phyloP scores from a whole-genome alignment of 1,284 basidiomycete species.

The Ustilago lituana region DNA sequence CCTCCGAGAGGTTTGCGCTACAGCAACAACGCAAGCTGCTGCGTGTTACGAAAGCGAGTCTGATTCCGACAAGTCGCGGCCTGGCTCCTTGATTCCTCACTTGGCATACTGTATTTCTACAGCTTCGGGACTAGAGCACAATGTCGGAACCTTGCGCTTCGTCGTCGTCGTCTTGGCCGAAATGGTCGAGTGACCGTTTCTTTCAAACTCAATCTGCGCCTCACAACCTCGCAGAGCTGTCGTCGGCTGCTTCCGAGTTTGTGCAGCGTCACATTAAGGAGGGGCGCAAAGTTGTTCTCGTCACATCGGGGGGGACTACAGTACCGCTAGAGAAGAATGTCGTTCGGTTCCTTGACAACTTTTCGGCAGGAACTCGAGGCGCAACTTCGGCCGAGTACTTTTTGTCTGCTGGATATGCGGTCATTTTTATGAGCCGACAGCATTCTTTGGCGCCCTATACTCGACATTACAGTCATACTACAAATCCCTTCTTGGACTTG shows the following conservation, averaged over 20 bases:
- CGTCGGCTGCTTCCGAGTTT: constrained; percentile 70
- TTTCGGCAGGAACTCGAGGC: constrained; percentile 95
- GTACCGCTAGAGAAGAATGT: constrained; percentile 64
- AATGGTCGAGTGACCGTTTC: constrained; percentile 54
- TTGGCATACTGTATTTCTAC: too few relatives aligned
- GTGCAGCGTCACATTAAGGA: constrained; percentile 75
- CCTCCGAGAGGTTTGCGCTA: too few relatives aligned
- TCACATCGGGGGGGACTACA: constrained; percentile 73
- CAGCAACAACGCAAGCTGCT: too few relatives aligned
- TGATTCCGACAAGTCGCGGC: too few relatives aligned
- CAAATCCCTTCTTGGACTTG: constrained; percentile 96
- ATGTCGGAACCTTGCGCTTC: constrained; percentile 37
- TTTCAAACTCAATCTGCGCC: constrained; percentile 56
- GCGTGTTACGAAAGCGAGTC: too few relatives aligned
- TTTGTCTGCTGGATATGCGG: constrained; percentile 87
- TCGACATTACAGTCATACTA: constrained; percentile 95
- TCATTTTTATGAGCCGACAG: constrained; percentile 97
- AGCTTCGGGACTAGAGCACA: too few relatives aligned
- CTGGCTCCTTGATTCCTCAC: too few relatives aligned
- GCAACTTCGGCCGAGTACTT: constrained; percentile 99
- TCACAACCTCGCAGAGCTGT: constrained; percentile 34
- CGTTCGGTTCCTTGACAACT: constrained; percentile 97
- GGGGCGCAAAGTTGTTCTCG: constrained; percentile 83
- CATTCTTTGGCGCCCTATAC: constrained; percentile 97
- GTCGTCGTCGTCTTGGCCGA: constrained; percentile 18